Evolutionary conservation across 163 green algal genomes (phyloP).

Genomic region (Scenedesmus sp.): DNA sequence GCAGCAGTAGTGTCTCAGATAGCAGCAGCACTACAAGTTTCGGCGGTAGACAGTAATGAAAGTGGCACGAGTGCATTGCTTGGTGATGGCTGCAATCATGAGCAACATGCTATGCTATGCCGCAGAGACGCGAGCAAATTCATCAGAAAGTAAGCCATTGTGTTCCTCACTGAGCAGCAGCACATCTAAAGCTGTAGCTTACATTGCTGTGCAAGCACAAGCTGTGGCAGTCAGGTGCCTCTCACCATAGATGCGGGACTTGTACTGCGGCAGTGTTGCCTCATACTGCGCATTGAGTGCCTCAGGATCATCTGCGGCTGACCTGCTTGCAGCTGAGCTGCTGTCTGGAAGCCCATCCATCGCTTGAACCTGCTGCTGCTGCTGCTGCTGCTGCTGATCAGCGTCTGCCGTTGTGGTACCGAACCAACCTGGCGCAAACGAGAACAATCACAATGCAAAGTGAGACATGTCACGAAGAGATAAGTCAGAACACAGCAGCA

Average conservation of each 20-base stretch:
- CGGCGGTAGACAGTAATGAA: not conserved
- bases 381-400: not conserved
- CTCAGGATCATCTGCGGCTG: not conserved
- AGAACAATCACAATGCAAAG: too few species aligned
- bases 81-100: not conserved
- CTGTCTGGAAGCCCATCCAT: not conserved
- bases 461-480: not conserved
- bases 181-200: too few species aligned
- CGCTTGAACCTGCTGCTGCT: not conserved
- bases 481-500: not conserved
- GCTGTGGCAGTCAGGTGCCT: too few species aligned
- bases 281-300: slow-evolving; percentile 33
- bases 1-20: not conserved
- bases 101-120: not conserved
- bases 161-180: not conserved
- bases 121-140: too few species aligned
- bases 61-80: not conserved
- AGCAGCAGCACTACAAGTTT: not conserved
- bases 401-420: not conserved
- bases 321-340: not conserved
- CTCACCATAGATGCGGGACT: slow-evolving; percentile 39
- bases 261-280: slow-evolving; percentile 2
- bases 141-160: not conserved
- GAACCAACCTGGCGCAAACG: not conserved
- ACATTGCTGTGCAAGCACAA: not conserved